Evolutionary conservation across 2,329 filamentous ascomycete species (phyloP).

Genomic region (Xylaria sp.): DNA sequence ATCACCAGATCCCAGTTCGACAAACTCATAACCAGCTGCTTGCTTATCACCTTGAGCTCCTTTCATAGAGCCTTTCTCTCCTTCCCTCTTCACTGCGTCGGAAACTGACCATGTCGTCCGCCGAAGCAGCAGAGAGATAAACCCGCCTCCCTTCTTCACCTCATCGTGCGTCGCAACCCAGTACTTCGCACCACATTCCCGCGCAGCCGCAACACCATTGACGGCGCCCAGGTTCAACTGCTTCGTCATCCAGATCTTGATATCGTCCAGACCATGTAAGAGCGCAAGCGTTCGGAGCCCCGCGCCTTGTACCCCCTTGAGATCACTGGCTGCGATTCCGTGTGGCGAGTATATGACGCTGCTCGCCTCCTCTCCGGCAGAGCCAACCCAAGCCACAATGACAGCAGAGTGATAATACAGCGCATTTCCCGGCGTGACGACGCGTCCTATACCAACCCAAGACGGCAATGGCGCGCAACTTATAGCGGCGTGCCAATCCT

Average conservation of each 20-base stretch:
- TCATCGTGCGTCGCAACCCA: conserved; percentile 76
- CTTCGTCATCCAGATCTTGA: conserved; percentile 60
- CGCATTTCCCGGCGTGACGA: conserved; percentile 64
- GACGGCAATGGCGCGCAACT: conserved; percentile 57
- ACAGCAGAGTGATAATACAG: conserved; percentile 72
- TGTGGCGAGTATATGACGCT: conserved; percentile 71
- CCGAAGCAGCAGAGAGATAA: conserved; percentile 64
- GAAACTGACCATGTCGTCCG: conserved; percentile 57
- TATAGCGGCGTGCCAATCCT: conserved; percentile 44
- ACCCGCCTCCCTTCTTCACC: conserved; percentile 66
- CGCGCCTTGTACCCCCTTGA: conserved; percentile 57
- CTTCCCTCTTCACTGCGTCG: conserved; percentile 56
- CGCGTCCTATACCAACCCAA: conserved; percentile 70
- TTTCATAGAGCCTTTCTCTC: conserved; percentile 39
- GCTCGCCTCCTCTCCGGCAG: conserved; percentile 37
- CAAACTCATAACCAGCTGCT: conserved; percentile 56
- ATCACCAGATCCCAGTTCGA: conserved; percentile 67
- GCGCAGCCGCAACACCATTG: conserved; percentile 56
- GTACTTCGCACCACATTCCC: conserved; percentile 53
- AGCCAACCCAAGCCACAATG: conserved; percentile 62
- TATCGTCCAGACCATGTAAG: conserved; percentile 72
- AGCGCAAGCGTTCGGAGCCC: conserved; percentile 66
- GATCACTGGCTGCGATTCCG: conserved; percentile 62
- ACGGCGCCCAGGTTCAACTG: conserved; percentile 73
- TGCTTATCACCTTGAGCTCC: conserved; percentile 44